Evolutionary conservation across 208 protist genomes (phyloP), one percentile per base, ranked within the genome.

Genomic region (Plasmodiophora brassicae): DNA sequence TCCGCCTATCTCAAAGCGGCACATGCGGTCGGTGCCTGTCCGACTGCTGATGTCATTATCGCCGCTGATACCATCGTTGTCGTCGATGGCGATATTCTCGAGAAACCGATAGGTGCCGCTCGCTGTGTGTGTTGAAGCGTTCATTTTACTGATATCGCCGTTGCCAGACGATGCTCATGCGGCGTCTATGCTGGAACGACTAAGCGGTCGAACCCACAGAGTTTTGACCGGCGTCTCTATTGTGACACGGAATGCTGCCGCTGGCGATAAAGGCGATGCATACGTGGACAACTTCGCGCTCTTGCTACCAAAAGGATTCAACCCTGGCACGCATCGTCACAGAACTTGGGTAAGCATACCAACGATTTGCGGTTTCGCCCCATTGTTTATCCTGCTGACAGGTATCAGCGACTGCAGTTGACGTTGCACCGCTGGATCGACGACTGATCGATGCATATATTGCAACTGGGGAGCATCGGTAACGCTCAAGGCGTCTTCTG

Each of bases 11-110:
- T 78, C 14, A 78, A 78, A 38, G 65, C 65, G n/a, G 65, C n/a
- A 44, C n/a, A 5, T 32, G 65, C 14, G 10, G 41, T 14, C 14
- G n/a, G 10, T 32, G 32, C 5, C 5, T 78, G 5, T 38, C 5
- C 65, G n/a, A 32, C 32, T 78, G 65, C 65, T 5, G n/a, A 32
- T 32, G 14, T 78, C 5, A 32, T 78, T 44, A 78, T 78, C n/a
- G 65, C 14, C 14, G 65, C 65, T 8, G 65, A 78, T 78, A 78
- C 65, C 65, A 32, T 78, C 65, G 65, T 78, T 78, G 65, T 32
- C 65, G 10, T 36, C n/a, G 65, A 78, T 8, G 65, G 65, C n/a
- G 32, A 32, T 8, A 78, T 78, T 32, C n/a, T 78, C 14, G 65
- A 78, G n/a, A 78, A 78, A 38, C 65, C 65, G 32, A 78, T 44